Base-by-base conservation (phyloP, 2,329 filamentous ascomycete species). In the Grosmannia huntii region DNA sequence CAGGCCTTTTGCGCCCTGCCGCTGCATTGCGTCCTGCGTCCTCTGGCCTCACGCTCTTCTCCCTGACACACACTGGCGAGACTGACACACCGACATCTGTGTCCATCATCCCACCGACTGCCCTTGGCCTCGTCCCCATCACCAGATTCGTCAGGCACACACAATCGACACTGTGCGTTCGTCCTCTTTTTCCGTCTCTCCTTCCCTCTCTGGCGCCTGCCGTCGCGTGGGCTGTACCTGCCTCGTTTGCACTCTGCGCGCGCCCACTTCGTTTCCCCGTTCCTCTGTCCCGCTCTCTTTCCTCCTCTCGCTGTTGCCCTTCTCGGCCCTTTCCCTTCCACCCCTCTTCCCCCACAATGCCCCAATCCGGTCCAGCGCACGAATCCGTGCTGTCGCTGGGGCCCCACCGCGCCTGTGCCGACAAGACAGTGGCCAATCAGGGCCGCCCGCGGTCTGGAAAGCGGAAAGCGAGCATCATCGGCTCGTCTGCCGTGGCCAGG, bases 281-380 rank as follows among this genome's bases (percentile, higher is more conserved):
- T 12, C n/a, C 36, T 38, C 36, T 38, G 36, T 14, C 36, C 36
- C 36, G 12, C 36, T 14, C 36, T 16, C 41, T 21, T 2, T 49
- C 21, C 9, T n/a, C 23, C 44, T 25, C 7, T 11, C 21, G 25
- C 21, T 23, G 11, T n/a, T n/a, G 19, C 44, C 21, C 46, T 49
- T 12, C n/a, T 49, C n/a, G 11, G n/a, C 21, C 21, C 46, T 21
- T 49, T 25, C n/a, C 21, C 21, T 2, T 21, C 21, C 21, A 6
- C 31, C n/a, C 51, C 27, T 44, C 53, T 12, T 54, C 53, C 53
- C 53, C 53, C 53, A 54, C 53, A 54, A 21, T 54, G 33, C 49
- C 49, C 49, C 25, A 41, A 28, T 44, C 21, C 36, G 41, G 11
- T 5, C n/a, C 36, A 44, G 23, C 53, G 21, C 21, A 44, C 53